Base-by-base conservation (phyloP, 2,329 filamentous ascomycete genomes). In the Alternaria rosae region DNA sequence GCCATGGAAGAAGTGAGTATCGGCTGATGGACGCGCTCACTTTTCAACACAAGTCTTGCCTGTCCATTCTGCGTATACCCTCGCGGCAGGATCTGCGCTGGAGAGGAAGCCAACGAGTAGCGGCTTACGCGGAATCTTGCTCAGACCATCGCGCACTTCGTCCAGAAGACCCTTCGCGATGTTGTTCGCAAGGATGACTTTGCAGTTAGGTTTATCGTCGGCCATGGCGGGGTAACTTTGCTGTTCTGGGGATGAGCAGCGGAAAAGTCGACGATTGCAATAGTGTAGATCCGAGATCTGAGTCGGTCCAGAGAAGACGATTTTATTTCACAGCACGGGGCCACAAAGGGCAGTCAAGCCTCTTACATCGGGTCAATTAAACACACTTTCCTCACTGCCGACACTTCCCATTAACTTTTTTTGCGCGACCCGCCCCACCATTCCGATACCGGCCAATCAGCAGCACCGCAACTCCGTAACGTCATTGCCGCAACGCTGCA, bases 31-130 rank as follows among this genome's bases (percentile, higher is more conserved):
- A 32, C 48, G 20, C 26, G 53, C 91, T 90, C 85, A 97, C 94
- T 97, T 96, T 80, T 98, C 94, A 80, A 90, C 87, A 81, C 93
- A 97, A 5, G 95, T 97, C 86, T 97, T 97, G 80, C 93, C 92
- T 42, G 94, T 97, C 92, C 93, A 97, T 80, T 97, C 92, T 57
- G 95, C 95, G 78, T 99, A 98, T 84, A 96, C 93, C 72, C 92
- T 85, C 30, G 94, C 94, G 41, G 93, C 92, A 28, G 94, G 93
- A 81, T 99, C 95, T 68, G 87, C 87, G 81, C 97, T 98, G 70
- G 94, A 93, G 59, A 99, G 85, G 81, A 97, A 97, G 61, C 94
- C 95, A 45, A 94, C 92, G 55, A 99, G 86, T 64, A 91, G 89
- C 32, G 95, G 94, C 77, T 89, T 83, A 68, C 87, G 88, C 74